Conservation (phyloP, 768 basidiomycete genomes). For the Russula dissimulans region DNA sequence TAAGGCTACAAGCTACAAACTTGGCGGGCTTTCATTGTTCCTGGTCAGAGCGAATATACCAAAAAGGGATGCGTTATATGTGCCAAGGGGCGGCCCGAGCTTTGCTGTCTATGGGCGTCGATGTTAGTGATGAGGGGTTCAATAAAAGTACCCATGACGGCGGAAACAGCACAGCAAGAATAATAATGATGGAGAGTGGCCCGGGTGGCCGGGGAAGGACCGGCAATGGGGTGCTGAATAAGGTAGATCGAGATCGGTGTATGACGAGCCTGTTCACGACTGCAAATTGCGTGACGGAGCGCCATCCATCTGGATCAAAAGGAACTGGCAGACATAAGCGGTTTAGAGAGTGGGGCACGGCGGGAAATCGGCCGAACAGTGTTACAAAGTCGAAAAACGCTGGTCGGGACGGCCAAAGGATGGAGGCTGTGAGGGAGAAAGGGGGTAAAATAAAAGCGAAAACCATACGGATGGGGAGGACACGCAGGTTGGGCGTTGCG, state of each 20-base stretch:
- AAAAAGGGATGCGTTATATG: background rate
- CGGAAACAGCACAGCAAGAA: too few relatives aligned
- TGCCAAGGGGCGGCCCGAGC: background rate
- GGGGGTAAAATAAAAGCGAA: background rate
- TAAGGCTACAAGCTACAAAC: conserved; percentile 13
- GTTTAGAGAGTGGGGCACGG: background rate
- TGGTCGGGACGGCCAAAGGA: background rate
- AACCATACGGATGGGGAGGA: background rate
- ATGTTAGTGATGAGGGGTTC: background rate
- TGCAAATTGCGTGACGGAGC: conserved; percentile 2
- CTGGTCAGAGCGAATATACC: background rate
- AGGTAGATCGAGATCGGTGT: background rate
- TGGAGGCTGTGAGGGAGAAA: background rate
- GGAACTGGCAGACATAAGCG: background rate
- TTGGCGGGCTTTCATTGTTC: background rate
- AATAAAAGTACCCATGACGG: too few relatives aligned
- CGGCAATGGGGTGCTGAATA: background rate
- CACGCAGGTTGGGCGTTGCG: conserved; percentile 11
- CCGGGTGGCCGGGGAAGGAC: background rate
- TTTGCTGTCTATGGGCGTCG: background rate
- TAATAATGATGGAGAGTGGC: too few relatives aligned
- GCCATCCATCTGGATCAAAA: background rate
- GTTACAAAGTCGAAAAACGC: background rate
- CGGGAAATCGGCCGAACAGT: background rate
- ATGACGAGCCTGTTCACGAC: background rate